Evolutionary conservation across 495 filamentous ascomycete genomes (phyloP), one percentile per base, ranked within the genome.

Genomic region (Daldinia caldariorum): DNA sequence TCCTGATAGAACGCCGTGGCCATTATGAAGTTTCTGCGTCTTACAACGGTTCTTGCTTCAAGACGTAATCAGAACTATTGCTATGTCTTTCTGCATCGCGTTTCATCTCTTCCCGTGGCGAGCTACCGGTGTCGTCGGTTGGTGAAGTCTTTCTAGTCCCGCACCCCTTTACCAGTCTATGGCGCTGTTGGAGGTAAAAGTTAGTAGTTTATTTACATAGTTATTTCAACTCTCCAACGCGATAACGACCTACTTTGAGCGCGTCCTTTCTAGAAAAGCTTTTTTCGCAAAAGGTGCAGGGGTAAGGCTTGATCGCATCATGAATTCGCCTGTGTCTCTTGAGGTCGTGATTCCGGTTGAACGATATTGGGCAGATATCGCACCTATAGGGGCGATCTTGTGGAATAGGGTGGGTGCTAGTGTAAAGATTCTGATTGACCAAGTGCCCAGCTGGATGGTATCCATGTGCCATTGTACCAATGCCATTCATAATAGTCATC

Each of bases 231-330:
- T 20, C 43, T 47, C 10, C 5, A 22, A 35, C 0, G 13, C 2
- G 18, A 5, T 7, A 31, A 49, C 45, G 32, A 55, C 81, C 64
- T 57, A 98, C 95, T 91, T 99, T 99, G 13, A 99, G 84, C 18
- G 95, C 95, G 83, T 99, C 95, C 78, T 97, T 99, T 43, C 95
- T 83, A 18, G 93, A 97, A 72, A 99, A 99, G 78, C 92, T 95
- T 87, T 98, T 99, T 35, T 97, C 94, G 74, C 95, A 99, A 72
- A 92, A 89, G 10, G 79, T 85, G 74, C 95, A 99, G 0, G 95
- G 94, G 77, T 93, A 98, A 0, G 95, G 95, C 83, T 99, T 99
- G 53, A 98, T 91, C 0, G 93, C 91, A 53, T 98, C 80, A 79
- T 99, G 95, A 61, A 99, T 99, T 61, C 94, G 83, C 78, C 97